phyloP scores from a whole-genome alignment of 1,139 yeast genomes.

The Candida tetrigidarum region DNA sequence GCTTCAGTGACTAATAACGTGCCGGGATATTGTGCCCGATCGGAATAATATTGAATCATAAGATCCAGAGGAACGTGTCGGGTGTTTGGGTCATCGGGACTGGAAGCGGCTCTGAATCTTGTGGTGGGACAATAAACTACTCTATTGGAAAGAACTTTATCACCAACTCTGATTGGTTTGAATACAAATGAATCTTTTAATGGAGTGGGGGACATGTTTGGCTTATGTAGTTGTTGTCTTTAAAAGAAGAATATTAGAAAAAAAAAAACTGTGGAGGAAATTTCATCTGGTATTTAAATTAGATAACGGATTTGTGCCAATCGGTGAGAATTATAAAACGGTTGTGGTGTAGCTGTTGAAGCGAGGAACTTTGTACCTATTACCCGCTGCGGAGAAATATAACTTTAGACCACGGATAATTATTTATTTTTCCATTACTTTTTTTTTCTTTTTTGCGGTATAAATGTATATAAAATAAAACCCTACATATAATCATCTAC shows the following conservation, averaged over 20 bases:
- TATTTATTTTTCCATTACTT: not conserved
- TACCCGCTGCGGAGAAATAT: not conserved
- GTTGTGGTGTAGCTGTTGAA: no score
- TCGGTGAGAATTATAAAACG: not conserved
- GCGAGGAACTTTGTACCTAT: no score
- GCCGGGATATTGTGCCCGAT: slow-evolving; percentile 58
- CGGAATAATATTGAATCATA: slow-evolving; percentile 52
- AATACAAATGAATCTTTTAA: slow-evolving; percentile 37
- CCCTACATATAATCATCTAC: not conserved
- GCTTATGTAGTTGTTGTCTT: not conserved
- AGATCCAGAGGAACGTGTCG: slow-evolving; percentile 49
- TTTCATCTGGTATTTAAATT: not conserved
- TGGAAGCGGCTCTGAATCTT: slow-evolving; percentile 45
- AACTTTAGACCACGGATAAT: not conserved
- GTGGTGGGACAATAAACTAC: slow-evolving; percentile 60
- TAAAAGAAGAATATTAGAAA: not conserved
- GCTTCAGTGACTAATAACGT: slow-evolving; percentile 53
- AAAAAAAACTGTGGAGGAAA: not conserved
- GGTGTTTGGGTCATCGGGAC: slow-evolving; percentile 19
- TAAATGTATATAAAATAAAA: no score
- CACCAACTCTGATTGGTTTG: slow-evolving; percentile 53
- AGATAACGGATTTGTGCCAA: not conserved
- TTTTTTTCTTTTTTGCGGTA: no score
- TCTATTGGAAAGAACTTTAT: slow-evolving; percentile 38
- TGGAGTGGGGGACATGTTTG: slow-evolving; percentile 15